Base-by-base conservation (phyloP, 1,284 basidiomycete species). In the Flammula alnicola region DNA sequence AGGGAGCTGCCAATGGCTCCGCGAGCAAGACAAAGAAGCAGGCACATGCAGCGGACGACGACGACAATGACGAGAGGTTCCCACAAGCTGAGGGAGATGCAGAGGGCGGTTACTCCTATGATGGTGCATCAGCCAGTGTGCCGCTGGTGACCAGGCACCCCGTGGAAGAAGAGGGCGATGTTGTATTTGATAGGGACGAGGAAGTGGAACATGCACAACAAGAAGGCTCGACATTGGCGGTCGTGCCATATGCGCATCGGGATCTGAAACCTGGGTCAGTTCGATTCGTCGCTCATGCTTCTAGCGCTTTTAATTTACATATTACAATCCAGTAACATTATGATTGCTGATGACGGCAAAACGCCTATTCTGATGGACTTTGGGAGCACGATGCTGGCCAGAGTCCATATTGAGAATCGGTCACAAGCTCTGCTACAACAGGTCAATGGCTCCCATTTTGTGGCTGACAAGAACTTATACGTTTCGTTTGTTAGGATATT, bases 301-400 rank as follows among this genome's bases (percentile, higher is more conserved):
- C 11, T 30, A 51, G 9, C n/a, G n/a, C n/a, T n/a, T 32, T 36
- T 36, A 33, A 26, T 12, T 43, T 23, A 40, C 41, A 45, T 23
- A 27, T 25, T 26, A 17, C 19, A 23, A 32, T 29, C 3, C 54
- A 95, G 93, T 32, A 99, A 99, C 67, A 81, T 99, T 50, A 99
- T 99, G 95, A 81, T 99, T 49, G 80, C 93, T 5, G 95, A 98
- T 62, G 92, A 97, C 51, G 93, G 91, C 4, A 60, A 72, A 12
- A 83, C 84, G 9, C 91, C 95, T 0, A 91, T 99, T 56, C 80
- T 99, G 12, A 99, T 99, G 96, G 96, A 99, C 73, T 96, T 99
- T 71, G 96, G 96, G 11, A 96, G 93, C 55, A 84, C 87, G 4
- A 76, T 86, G 62, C 88, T 86, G 61, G 94, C 94, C 6, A 79